phyloP scores from a whole-genome alignment of 257 asterid species.

The Plectranthus barbatus region DNA sequence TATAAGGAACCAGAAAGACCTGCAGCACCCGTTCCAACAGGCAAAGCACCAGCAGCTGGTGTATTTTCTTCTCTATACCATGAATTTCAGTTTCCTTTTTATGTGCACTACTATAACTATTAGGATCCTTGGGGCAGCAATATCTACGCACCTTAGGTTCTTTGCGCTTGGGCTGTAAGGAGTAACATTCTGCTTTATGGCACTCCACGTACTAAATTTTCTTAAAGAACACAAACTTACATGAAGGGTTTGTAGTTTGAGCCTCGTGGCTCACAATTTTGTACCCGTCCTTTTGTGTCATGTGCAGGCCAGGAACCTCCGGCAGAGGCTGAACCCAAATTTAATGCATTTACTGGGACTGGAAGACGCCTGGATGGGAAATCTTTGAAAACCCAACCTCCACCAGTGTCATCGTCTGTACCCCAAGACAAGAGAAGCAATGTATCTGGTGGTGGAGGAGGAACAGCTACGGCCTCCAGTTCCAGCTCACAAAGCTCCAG shows the following conservation, averaged over 20 bases:
- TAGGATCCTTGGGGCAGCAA: neutral
- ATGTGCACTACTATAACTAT: neutral
- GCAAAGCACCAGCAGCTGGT: conserved; percentile 70
- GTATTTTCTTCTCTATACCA: neutral
- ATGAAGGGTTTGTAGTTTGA: neutral
- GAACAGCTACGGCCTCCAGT: conserved; percentile 42
- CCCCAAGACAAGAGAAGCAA: conserved; percentile 42
- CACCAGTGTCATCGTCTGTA: conserved; percentile 42
- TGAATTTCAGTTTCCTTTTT: neutral
- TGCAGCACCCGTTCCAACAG: conserved; percentile 29
- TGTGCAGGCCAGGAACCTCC: conserved; percentile 48
- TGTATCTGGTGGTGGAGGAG: conserved; percentile 25
- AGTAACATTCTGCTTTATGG: no score
- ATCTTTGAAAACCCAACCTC: conserved; percentile 44
- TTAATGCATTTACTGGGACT: conserved; percentile 75
- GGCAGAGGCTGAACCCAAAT: conserved; percentile 59
- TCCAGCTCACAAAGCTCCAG: conserved; percentile 54
- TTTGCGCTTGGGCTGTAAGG: no score
- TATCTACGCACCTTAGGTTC: no score
- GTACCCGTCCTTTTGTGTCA: neutral
- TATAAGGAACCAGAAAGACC: conserved; percentile 92
- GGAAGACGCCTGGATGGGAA: conserved; percentile 93
- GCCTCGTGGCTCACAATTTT: neutral
- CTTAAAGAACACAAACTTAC: neutral
- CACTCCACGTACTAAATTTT: no score